Evolutionary conservation across 768 basidiomycete genomes (phyloP), one percentile per base, ranked within the genome.

Genomic region (Imleria badia): DNA sequence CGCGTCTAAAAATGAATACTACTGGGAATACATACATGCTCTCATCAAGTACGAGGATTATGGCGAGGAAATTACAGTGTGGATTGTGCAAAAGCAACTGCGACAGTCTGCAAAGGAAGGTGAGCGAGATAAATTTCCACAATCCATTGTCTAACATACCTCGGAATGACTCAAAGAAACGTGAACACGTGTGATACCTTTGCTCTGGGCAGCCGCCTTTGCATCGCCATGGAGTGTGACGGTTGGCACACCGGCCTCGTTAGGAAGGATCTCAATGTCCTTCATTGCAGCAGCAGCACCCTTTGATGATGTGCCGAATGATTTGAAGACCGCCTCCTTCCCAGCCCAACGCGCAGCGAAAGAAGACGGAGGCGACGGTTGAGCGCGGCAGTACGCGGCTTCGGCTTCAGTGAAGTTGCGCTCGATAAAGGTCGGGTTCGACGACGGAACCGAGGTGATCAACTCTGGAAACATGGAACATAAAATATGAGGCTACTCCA

Each of bases 321-420:
- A 90, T 76, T 98, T 98, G 86, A 98, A 98, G 50, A 89, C 85
- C 3, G 95, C 96, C 72, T 98, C 97, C 74, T 98, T 99, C 48
- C 93, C 96, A 29, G 83, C 91, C 96, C 97, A 99, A 52, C 95
- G 89, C 34, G 91, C 95, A 20, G 97, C 96, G 67, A 97, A 94
- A 3, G 96, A 98, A 9, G 97, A 89, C 1, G 81, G 72, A 17
- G 91, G 85, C 45, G 90, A 91, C 3, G 96, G 87, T 65, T 98
- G 94, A n/a, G 81, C 63, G 47, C 75, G 78, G 74, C 95, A 98
- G 78, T 98, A 98, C 12, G 80, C 74, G 61, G 87, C 82, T 75
- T 99, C 97, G 22, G 79, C 84, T 11, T 86, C 83, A 19, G 95
- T 98, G 75, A 97, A 99, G 79, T 99, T 99, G 58, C 94, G 89